A percentile compares a stretch with the other conserved stretches of the same genome.
Evolutionary conservation across 2,329 filamentous ascomycete genomes (phyloP).

Genomic region (Diaporthe australafricana): DNA sequence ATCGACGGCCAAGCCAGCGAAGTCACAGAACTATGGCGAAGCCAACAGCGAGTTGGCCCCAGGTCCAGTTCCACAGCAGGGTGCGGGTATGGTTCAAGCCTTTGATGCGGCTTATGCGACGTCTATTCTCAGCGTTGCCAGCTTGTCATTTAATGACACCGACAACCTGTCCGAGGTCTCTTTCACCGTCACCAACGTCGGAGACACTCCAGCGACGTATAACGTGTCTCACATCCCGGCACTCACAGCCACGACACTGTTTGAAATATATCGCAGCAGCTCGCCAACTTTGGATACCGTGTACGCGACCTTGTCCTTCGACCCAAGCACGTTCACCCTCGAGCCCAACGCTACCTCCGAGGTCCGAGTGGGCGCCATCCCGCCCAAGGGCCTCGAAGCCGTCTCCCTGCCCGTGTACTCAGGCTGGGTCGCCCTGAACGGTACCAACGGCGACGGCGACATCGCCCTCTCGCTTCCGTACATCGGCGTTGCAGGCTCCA

Average conservation of each 20-base stretch:
- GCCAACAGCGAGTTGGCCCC: slow-evolving; percentile 32
- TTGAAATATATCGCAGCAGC: slow-evolving; percentile 18
- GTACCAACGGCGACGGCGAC: slow-evolving; percentile 48
- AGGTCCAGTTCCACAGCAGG: slow-evolving; percentile 55
- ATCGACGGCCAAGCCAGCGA: slow-evolving; percentile 42
- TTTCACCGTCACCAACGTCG: slow-evolving; percentile 55
- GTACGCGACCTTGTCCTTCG: slow-evolving; percentile 1
- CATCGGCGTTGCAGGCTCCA: slow-evolving; percentile 49
- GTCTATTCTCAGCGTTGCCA: slow-evolving; percentile 50
- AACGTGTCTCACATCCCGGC: slow-evolving; percentile 49
- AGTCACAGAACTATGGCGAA: slow-evolving; percentile 47
- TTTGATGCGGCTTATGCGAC: slow-evolving; percentile 53
- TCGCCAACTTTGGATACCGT: background rate
- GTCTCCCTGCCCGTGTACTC: slow-evolving; percentile 55
- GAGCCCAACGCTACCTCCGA: slow-evolving; percentile 43
- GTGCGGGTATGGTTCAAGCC: slow-evolving; percentile 55
- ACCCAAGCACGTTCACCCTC: slow-evolving; percentile 44
- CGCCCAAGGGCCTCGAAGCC: slow-evolving; percentile 33
- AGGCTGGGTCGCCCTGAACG: slow-evolving; percentile 56
- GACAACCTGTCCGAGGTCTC: slow-evolving; percentile 44
- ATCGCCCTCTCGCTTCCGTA: slow-evolving; percentile 52
- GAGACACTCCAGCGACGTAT: slow-evolving; percentile 50
- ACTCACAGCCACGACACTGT: slow-evolving; percentile 49
- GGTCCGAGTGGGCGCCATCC: slow-evolving; percentile 41
- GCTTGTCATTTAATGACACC: slow-evolving; percentile 59